phyloP scores from a whole-genome alignment of 805 yeast species.

The Starmera dryadoides region DNA sequence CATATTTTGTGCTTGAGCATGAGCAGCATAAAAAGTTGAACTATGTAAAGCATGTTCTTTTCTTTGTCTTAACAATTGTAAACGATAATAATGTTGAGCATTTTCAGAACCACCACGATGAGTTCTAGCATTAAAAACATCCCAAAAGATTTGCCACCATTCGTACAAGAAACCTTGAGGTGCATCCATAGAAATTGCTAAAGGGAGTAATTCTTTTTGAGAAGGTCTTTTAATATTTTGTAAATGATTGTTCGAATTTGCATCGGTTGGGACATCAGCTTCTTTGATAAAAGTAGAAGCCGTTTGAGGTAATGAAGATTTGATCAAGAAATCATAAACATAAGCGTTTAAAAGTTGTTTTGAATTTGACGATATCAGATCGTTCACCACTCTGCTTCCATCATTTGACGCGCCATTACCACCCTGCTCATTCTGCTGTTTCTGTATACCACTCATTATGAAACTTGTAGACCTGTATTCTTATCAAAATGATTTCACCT shows the following conservation, averaged over 20 bases:
- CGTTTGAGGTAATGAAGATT: conserved; percentile 62
- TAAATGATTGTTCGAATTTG: conserved; percentile 2
- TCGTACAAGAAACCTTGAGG: conserved; percentile 84
- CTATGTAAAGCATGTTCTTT: conserved; percentile 48
- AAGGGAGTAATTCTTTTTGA: conserved; percentile 36
- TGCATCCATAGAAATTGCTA: conserved; percentile 62
- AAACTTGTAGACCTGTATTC: too few species aligned
- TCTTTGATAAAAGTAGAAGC: conserved; percentile 72
- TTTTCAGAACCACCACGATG: conserved; percentile 53
- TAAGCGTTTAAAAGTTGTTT: conserved; percentile 71
- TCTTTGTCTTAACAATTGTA: conserved; percentile 50
- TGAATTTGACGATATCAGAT: conserved; percentile 18
- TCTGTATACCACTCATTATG: not conserved
- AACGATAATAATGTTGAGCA: conserved; percentile 68
- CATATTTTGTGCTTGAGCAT: conserved; percentile 30
- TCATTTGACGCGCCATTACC: not conserved
- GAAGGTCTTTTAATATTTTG: conserved; percentile 16
- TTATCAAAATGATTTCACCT: too few species aligned
- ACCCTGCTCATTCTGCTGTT: not conserved
- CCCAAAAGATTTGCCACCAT: conserved; percentile 98
- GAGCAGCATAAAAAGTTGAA: conserved; percentile 35
- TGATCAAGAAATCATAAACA: conserved; percentile 77
- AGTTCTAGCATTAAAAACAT: conserved; percentile 76
- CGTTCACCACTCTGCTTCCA: conserved; percentile 12
- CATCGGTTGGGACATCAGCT: conserved; percentile 47